Evolutionary conservation across 495 filamentous ascomycete species (phyloP).

Genomic region (Aspergillus ostianus): DNA sequence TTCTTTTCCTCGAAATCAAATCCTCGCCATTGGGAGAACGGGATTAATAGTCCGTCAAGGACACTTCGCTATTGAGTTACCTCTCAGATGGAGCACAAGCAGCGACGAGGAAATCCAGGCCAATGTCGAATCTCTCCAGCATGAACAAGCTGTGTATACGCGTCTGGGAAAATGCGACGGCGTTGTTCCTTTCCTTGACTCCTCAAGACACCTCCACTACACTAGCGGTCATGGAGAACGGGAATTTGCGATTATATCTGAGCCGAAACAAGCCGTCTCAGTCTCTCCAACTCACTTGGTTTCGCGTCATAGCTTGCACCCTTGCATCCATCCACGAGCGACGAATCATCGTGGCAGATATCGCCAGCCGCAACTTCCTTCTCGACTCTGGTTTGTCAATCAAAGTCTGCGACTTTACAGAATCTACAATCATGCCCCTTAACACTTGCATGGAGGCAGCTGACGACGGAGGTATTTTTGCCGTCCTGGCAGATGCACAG

Average conservation of each 20-base stretch:
- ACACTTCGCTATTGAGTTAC: slow-evolving; percentile 15
- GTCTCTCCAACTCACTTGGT: slow-evolving; percentile 23
- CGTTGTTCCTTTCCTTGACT: slow-evolving; percentile 17
- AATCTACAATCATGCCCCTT: slow-evolving; percentile 18
- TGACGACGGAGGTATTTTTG: no score
- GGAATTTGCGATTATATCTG: slow-evolving; percentile 22
- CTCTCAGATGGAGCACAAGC: slow-evolving; percentile 14
- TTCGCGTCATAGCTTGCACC: slow-evolving; percentile 22
- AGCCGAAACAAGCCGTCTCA: slow-evolving; percentile 14
- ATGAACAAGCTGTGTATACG: slow-evolving; percentile 24
- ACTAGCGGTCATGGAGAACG: slow-evolving; percentile 21
- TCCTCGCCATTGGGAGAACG: no score
- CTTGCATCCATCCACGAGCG: slow-evolving; percentile 22
- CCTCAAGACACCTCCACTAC: slow-evolving; percentile 12
- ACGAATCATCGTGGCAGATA: slow-evolving; percentile 26
- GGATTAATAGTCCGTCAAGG: slow-evolving; percentile 10
- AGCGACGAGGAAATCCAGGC: slow-evolving; percentile 17
- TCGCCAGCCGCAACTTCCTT: slow-evolving; percentile 28
- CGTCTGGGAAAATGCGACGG: slow-evolving; percentile 16
- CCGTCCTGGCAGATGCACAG: slow-evolving; percentile 2
- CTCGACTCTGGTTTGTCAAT: slow-evolving; percentile 23
- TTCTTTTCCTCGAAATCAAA: no score
- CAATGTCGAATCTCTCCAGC: slow-evolving; percentile 18
- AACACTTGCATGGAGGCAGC: slow-evolving; percentile 23
- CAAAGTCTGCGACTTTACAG: slow-evolving; percentile 28